Percentiles rank a stretch among this genome's conserved stretches.
These are phyloP conservation scores for Acacia concinna DNA, from an alignment of 331 rosid species.

Conservation along the genomic window DNA sequence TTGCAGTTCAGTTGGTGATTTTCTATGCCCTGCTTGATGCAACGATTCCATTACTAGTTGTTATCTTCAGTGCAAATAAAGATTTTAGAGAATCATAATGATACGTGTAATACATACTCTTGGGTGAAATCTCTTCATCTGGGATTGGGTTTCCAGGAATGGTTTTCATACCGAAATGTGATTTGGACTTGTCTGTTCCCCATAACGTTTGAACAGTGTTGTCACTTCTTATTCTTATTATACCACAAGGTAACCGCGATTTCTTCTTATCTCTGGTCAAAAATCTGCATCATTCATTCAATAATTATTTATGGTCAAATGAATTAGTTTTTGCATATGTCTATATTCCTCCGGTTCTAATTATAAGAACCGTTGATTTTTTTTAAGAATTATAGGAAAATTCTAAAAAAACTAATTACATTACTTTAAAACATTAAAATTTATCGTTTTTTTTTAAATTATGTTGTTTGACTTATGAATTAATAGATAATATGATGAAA, in stretches of 20 bases:
- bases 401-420: too few species aligned
- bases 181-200: constrained; percentile 31
- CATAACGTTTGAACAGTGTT: constrained; percentile 43
- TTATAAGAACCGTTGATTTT: too few species aligned
- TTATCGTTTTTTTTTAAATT: too few species aligned
- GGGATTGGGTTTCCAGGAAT: constrained; percentile 28
- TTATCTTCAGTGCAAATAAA: too few species aligned
- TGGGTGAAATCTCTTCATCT: constrained; percentile 31
- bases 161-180: constrained; percentile 34
- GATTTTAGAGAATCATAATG: background rate
- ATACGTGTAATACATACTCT: constrained; percentile 33
- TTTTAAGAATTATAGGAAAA: too few species aligned
- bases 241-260: constrained; percentile 46
- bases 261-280: constrained; percentile 52
- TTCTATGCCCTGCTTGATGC: constrained; percentile 36
- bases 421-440: too few species aligned
- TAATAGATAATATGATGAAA: too few species aligned
- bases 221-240: constrained; percentile 58
- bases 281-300: constrained; percentile 45
- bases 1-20: constrained; percentile 35
- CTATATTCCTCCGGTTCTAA: too few species aligned
- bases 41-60: background rate
- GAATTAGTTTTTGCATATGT: too few species aligned
- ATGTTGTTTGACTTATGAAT: too few species aligned
- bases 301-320: too few species aligned